Base-by-base conservation (phyloP, 495 filamentous ascomycete species). In the Talaromyces borbonicus region DNA sequence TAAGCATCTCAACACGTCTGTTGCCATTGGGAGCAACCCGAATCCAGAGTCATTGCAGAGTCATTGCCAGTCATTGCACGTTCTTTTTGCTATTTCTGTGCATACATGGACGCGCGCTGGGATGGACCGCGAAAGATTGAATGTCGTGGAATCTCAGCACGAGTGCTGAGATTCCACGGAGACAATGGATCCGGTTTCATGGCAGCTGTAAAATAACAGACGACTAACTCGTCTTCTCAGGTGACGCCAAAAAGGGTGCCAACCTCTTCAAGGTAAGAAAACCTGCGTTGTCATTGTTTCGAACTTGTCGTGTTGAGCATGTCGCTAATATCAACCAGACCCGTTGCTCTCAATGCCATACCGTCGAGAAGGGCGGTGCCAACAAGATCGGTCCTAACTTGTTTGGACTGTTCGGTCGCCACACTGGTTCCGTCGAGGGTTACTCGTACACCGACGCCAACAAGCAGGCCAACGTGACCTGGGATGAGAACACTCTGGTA, bases 391-490 rank as follows among this genome's bases (percentile, higher is more conserved):
- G 92, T 66, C 92, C 92, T 56, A 90, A 89, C 65, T 81, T 99
- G 46, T 81, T 90, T 81, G 92, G 92, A 68, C 85, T 99, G 39
- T 97, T 96, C 68, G 92, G 92, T 64, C 92, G 92, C 60, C 85
- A 95, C 79, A 85, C 86, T 46, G 92, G 92, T 56, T 73, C 79
- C 56, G 82, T 89, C 51, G 86, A 89, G 43, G 93, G 92, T 48
- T 99, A 84, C 80, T 74, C 86, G 58, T 99, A 97, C 81, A 96
- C 90, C 69, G 92, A 99, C 62, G 93, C 92, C 75, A 99, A 99
- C 84, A 95, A 95, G 84, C 72, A 84, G 60, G 94, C 94, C 75
- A 88, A 77, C 63, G 78, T 99, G 54, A 72, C 66, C 56, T 99
- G 92, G 92, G 74, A 85, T 53, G 81, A 95, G 68, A 69, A 78